Conservation (phyloP, 305 asterid species). For the Fraxinus xanthoxyloides region DNA sequence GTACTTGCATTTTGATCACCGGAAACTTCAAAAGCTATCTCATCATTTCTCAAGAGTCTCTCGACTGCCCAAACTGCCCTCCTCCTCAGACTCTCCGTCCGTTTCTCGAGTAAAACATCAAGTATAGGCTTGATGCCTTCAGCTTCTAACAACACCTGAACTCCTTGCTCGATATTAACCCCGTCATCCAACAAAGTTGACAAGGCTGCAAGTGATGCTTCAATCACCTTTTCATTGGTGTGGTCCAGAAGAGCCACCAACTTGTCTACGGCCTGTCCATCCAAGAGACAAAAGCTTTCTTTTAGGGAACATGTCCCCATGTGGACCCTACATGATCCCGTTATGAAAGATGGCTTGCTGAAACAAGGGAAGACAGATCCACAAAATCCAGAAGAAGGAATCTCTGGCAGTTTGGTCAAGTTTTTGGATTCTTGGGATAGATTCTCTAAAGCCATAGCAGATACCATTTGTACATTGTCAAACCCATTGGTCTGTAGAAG, state of each 20-base stretch:
- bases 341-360: slow-evolving; percentile 55
- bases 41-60: slow-evolving; percentile 64
- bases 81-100: slow-evolving; percentile 62
- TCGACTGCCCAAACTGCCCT: slow-evolving; percentile 94
- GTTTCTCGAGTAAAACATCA: slow-evolving; percentile 72
- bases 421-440: slow-evolving; percentile 70
- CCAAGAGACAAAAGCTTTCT: slow-evolving; percentile 77
- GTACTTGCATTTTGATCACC: slow-evolving; percentile 74
- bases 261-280: slow-evolving; percentile 82
- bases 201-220: slow-evolving; percentile 90
- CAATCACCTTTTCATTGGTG: slow-evolving; percentile 74
- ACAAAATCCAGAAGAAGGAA: slow-evolving; percentile 58
- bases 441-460: slow-evolving; percentile 89
- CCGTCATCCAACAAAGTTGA: slow-evolving; percentile 81
- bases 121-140: slow-evolving; percentile 76
- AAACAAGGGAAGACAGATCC: slow-evolving; percentile 67
- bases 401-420: slow-evolving; percentile 62
- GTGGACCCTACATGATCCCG: slow-evolving; percentile 74
- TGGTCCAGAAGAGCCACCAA: slow-evolving; percentile 83
- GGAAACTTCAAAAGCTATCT: slow-evolving; percentile 58
- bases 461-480: slow-evolving; percentile 85
- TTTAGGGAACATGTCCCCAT: slow-evolving; percentile 67
- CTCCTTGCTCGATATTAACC: slow-evolving; percentile 73
- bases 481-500: slow-evolving; percentile 78
- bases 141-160: slow-evolving; percentile 56